These are phyloP conservation scores for Eruca vesicaria DNA, from an alignment of 441 rosid species.

Conservation along the genomic window DNA sequence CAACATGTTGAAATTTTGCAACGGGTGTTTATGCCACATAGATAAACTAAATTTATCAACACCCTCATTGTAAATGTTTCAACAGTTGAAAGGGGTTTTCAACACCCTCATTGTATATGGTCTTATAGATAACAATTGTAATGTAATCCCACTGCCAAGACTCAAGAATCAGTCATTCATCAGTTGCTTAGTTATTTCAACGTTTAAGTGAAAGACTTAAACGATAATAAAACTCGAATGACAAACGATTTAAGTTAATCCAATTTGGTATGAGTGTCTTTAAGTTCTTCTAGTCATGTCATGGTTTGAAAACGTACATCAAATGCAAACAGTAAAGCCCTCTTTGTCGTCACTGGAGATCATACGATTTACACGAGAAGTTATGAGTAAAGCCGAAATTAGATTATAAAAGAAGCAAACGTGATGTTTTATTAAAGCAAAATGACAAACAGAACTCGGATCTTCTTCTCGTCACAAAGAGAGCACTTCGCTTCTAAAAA, in stretches of 20 bases:
- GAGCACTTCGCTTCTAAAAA: slow-evolving; percentile 8
- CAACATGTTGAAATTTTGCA: too few species aligned
- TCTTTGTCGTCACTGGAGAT: background rate
- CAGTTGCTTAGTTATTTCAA: too few species aligned
- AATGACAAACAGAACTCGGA: slow-evolving; percentile 14
- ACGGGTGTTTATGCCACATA: too few species aligned
- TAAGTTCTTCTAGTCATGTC: background rate
- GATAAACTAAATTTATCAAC: too few species aligned
- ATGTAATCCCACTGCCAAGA: too few species aligned
- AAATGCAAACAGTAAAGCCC: background rate
- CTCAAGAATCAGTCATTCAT: too few species aligned
- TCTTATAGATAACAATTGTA: too few species aligned
- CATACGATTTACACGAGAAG: background rate
- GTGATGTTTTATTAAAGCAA: slow-evolving; percentile 19
- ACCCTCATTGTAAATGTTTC: too few species aligned
- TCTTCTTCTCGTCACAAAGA: slow-evolving; percentile 16
- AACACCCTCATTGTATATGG: too few species aligned
- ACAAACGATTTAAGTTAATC: background rate
- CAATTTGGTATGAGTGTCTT: background rate
- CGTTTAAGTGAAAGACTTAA: too few species aligned
- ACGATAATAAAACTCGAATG: background rate
- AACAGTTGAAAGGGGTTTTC: too few species aligned
- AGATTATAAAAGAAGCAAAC: background rate
- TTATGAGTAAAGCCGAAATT: slow-evolving; percentile 12
- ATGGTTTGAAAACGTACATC: background rate